Evolutionary conservation across 2,329 filamentous ascomycete genomes (phyloP).

Genomic region (Trichoderma koningiopsis): DNA sequence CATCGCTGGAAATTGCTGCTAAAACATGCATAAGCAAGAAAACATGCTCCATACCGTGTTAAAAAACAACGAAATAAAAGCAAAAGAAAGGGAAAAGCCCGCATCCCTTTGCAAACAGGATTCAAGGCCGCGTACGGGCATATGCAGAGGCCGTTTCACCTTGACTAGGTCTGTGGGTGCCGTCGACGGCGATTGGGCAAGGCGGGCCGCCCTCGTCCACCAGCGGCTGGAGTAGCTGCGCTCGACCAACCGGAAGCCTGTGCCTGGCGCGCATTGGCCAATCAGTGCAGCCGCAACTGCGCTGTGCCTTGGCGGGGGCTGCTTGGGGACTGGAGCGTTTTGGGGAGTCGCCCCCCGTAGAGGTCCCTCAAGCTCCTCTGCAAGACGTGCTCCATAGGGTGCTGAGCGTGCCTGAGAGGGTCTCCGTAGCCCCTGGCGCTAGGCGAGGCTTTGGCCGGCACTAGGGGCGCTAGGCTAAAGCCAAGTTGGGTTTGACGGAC

Average conservation of each 20-base stretch:
- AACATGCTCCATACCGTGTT: not conserved
- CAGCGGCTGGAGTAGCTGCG: not conserved
- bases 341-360: not conserved
- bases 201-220: slow-evolving; percentile 13
- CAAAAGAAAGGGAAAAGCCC: not conserved
- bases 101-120: slow-evolving; percentile 1
- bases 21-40: not conserved
- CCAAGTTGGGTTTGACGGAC: slow-evolving; percentile 15
- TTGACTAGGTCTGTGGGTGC: slow-evolving; percentile 11
- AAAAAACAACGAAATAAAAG: not conserved
- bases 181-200: slow-evolving; percentile 21
- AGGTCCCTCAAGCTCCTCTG: not conserved
- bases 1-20: not conserved
- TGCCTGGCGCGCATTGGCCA: slow-evolving; percentile 28
- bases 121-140: slow-evolving; percentile 9
- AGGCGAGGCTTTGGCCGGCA: slow-evolving; percentile 15
- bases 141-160: slow-evolving; percentile 25
- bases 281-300: slow-evolving; percentile 19
- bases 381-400: not conserved
- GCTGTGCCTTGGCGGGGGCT: slow-evolving; percentile 9
- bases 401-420: not conserved
- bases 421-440: slow-evolving; percentile 14
- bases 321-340: not conserved
- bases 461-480: slow-evolving; percentile 6
- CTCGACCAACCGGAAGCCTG: slow-evolving; percentile 27